Base-by-base conservation (phyloP, 1,284 basidiomycete species). In the Moniliophthora roreri region DNA sequence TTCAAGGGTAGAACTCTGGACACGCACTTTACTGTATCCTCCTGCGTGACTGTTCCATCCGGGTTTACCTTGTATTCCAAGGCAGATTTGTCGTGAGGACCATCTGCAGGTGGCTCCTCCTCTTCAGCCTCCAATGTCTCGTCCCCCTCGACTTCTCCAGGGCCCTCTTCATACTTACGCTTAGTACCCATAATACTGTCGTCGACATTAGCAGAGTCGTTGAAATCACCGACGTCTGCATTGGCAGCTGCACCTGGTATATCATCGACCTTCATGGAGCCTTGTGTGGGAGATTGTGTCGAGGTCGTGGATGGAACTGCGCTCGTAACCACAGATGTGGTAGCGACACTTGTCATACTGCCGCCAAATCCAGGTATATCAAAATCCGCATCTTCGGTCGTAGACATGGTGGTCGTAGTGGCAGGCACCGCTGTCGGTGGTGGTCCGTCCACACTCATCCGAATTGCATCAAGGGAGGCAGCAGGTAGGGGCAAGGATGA, bases 11-110 rank as follows among this genome's bases (percentile, higher is more conserved):
- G 24, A 45, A 35, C 44, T 44, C 50, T 20, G 52, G 52, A 34
- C 44, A 81, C 85, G 62, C 73, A 95, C 91, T 90, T 89, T 62
- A 99, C 93, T 21, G 84, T 89, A 68, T 99, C 96, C 62, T 90
- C 89, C 69, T 98, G 95, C 55, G 93, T 89, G 40, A 96, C 94
- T 1, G 89, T 86, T 40, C 92, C 93, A 65, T 95, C 92, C 10
- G 89, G 63, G 63, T 91, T 93, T 50, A 95, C 87, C 67, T 89
- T 93, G 63, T 28, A 56, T 13, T 48, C 44, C 35, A 89, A 73
- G 34, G 79, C 75, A 82, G 73, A 35, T 73, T 16, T 32, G 15
- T 65, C 54, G 57, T 67, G 60, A 28, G 66, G 63, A 32, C 59
- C 50, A n/a, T 53, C 54, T 32, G 52, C 58, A 34, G 69, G 62